These are phyloP conservation scores for Phytophthora hybrid DNA, from an alignment of 352 stramenopile genomes.

Conservation along the genomic window DNA sequence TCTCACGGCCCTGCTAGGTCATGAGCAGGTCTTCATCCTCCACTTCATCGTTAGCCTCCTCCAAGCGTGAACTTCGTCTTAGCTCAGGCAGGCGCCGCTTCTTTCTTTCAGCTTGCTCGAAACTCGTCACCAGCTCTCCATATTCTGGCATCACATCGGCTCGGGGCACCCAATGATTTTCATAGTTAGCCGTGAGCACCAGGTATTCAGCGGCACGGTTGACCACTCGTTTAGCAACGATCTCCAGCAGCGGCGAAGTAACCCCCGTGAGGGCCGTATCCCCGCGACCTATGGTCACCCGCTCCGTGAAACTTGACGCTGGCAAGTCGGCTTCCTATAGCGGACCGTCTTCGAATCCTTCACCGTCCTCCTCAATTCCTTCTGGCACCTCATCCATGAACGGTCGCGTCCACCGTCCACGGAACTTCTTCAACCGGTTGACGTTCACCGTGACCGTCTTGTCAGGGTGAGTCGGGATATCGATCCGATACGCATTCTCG, in stretches of 20 bases:
- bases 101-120: neutral
- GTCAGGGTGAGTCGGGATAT: slow-evolving; percentile 11
- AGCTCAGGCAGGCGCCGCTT: neutral
- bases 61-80: neutral
- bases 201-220: no score
- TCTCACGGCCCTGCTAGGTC: neutral
- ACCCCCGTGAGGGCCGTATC: neutral
- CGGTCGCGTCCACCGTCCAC: neutral
- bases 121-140: no score
- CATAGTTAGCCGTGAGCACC: no score
- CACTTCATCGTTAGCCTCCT: neutral
- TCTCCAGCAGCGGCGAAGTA: neutral
- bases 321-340: neutral
- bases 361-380: neutral
- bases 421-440: slow-evolving; percentile 9
- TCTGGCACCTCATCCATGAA: slow-evolving; percentile 1
- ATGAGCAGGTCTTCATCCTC: slow-evolving; percentile 2
- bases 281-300: slow-evolving; percentile 1
- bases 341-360: neutral
- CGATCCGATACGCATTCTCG: neutral
- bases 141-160: no score
- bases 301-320: neutral
- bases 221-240: no score
- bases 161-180: no score
- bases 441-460: slow-evolving; percentile 10